A percentile compares a stretch with the other conserved stretches of the same genome.
These are phyloP conservation scores for Cyberlindnera mississippiensis DNA, from an alignment of 805 yeast genomes.

Conservation along the genomic window DNA sequence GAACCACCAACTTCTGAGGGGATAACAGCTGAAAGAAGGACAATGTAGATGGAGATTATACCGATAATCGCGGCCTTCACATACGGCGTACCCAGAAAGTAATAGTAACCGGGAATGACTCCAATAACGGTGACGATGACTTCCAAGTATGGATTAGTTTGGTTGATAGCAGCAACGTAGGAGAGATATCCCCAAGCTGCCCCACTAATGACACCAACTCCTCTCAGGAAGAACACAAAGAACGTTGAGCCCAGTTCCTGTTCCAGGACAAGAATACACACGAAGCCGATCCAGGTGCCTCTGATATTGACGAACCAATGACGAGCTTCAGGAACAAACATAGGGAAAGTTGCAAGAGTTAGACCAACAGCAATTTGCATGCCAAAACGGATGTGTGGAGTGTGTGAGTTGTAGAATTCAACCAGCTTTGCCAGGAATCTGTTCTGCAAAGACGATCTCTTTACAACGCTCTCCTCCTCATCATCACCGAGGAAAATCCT, in stretches of 20 bases:
- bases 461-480: not conserved
- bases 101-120: conserved; percentile 44
- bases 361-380: conserved; percentile 42
- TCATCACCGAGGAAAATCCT: conserved; percentile 10
- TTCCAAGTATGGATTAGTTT: conserved; percentile 39
- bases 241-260: conserved; percentile 49
- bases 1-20: conserved; percentile 38
- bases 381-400: conserved; percentile 41
- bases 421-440: not conserved
- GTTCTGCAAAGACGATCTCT: not conserved
- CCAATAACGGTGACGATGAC: conserved; percentile 40
- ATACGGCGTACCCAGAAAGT: conserved; percentile 41
- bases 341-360: conserved; percentile 46
- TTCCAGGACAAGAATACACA: conserved; percentile 45
- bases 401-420: conserved; percentile 16
- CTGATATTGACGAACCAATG: conserved; percentile 45
- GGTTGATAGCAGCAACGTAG: conserved; percentile 40
- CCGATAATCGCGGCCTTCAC: conserved; percentile 49
- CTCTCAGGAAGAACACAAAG: conserved; percentile 43
- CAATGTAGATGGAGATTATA: conserved; percentile 43
- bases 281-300: conserved; percentile 54
- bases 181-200: conserved; percentile 47
- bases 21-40: conserved; percentile 39
- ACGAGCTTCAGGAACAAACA: conserved; percentile 43
- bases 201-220: conserved; percentile 44